Base-by-base conservation (phyloP, 129 eudicot genomes). In the Gnaphalium uliginosum region DNA sequence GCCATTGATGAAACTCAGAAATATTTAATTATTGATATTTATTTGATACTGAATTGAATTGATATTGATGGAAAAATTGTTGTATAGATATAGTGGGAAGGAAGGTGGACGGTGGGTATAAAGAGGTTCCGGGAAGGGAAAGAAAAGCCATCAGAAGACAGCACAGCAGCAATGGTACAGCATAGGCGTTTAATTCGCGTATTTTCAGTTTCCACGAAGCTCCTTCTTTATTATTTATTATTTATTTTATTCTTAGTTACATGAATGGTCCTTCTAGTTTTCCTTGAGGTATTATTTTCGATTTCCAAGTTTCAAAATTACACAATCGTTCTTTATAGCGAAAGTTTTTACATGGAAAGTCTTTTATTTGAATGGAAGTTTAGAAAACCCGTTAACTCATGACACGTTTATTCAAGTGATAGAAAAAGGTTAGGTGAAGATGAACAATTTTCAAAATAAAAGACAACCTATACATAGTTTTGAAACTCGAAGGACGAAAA, bases 111-210 rank as follows among this genome's bases (percentile, higher is more conserved):
- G 32, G 32, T 29, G 32, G 32, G 32, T 22, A 60, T 8, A 8
- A 10, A 60, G 62, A 64, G 65, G 82, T 72, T 79, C 82, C 69
- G 66, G 74, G 76, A 64, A 83, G 81, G 68, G 53, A 81, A 62
- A 76, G 66, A 76, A 75, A 76, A 76, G 66, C 56, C 73, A 53
- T 76, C 80, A 25, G 66, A 15, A 33, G 73, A 76, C 80, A 66
- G 54, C 78, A 17, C 14, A 15, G 35, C 37, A 62, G 22, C 26
- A 25, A 7, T 18, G 32, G 54, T 37, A 68, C 72, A 68, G 50
- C 51, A 41, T 5, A 24, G 5, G 50, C 1, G 78, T 61, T 61
- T 21, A 51, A 66, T 66, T 66, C 73, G 80, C 73, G 73, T 76
- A 21, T 50, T 17, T 51, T 53, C 18, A 53, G 23, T 76, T 76